Conservation (phyloP, 1,284 basidiomycete genomes). For the Vanrija sp. region DNA sequence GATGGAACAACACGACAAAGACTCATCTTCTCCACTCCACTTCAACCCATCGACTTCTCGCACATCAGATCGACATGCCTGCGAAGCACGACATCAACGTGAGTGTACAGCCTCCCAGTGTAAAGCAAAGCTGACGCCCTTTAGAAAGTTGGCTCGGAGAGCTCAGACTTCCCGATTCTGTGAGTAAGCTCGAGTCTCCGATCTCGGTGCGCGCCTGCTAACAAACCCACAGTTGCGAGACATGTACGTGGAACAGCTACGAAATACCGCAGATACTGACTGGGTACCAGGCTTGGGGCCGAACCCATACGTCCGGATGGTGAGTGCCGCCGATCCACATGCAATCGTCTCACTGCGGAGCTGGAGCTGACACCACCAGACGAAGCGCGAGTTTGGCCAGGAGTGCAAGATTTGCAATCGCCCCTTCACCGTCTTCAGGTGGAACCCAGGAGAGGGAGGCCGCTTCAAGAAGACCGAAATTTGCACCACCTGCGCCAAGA, state of each 20-base stretch:
- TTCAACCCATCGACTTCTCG: not conserved
- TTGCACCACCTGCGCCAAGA: constrained; percentile 97
- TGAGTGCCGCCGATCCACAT: constrained; percentile 43
- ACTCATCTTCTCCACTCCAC: not conserved
- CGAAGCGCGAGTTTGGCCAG: constrained; percentile 91
- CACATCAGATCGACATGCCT: constrained; percentile 20
- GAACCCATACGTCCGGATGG: constrained; percentile 88
- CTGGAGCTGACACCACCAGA: constrained; percentile 52
- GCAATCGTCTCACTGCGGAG: constrained; percentile 14
- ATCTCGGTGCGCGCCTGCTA: not conserved
- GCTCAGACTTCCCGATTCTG: constrained; percentile 49
- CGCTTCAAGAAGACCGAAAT: constrained; percentile 97
- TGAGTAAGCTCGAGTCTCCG: constrained; percentile 22
- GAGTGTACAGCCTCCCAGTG: constrained; percentile 5
- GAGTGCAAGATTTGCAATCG: constrained; percentile 87
- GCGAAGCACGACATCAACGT: constrained; percentile 51
- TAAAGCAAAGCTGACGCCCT: not conserved
- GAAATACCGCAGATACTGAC: not conserved
- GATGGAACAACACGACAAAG: no score
- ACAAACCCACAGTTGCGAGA: constrained; percentile 58
- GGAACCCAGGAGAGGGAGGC: constrained; percentile 90
- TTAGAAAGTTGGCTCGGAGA: constrained; percentile 49
- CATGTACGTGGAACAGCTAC: constrained; percentile 59
- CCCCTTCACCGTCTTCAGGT: constrained; percentile 95
- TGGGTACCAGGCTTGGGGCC: constrained; percentile 65